Percentiles rank a stretch among this genome's conserved stretches.
Evolutionary conservation across 78 protist species (phyloP).

Genomic region (Planoprotostelium fungivorum): DNA sequence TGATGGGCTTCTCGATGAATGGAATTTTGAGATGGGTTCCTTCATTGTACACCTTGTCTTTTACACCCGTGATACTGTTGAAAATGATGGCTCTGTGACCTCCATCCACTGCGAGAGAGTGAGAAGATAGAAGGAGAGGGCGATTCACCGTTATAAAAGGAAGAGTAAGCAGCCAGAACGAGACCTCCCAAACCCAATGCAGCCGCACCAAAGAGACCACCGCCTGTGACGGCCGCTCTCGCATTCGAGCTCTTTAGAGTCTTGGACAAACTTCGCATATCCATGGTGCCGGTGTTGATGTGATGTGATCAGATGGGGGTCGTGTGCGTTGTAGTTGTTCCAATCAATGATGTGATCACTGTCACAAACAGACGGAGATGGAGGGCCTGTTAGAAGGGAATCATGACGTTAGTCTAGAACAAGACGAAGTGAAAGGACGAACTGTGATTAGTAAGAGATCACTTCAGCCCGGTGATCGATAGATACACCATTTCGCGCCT

Average conservation of each 20-base stretch:
- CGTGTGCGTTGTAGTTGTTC: no score
- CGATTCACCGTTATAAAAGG: neutral
- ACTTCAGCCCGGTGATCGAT: no score
- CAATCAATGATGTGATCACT: no score
- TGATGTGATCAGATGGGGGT: no score
- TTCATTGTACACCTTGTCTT: constrained; percentile 45
- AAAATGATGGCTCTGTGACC: constrained; percentile 85
- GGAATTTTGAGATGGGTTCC: constrained; percentile 83
- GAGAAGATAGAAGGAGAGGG: neutral
- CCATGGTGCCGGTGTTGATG: no score
- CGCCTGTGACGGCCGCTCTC: neutral
- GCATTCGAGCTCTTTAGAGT: neutral
- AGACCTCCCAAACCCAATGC: neutral
- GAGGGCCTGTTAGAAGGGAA: no score
- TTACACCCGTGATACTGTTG: constrained; percentile 70
- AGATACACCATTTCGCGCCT: no score
- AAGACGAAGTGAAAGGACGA: no score
- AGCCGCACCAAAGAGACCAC: neutral
- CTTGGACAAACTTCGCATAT: neutral
- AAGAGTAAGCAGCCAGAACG: neutral
- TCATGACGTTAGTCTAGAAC: no score
- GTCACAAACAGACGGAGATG: no score
- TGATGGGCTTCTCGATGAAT: constrained; percentile 76
- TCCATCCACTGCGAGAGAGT: constrained; percentile 57
- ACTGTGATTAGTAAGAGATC: no score